Evolutionary conservation across 1,284 basidiomycete species (phyloP).

Genomic region (Boletus putidus): DNA sequence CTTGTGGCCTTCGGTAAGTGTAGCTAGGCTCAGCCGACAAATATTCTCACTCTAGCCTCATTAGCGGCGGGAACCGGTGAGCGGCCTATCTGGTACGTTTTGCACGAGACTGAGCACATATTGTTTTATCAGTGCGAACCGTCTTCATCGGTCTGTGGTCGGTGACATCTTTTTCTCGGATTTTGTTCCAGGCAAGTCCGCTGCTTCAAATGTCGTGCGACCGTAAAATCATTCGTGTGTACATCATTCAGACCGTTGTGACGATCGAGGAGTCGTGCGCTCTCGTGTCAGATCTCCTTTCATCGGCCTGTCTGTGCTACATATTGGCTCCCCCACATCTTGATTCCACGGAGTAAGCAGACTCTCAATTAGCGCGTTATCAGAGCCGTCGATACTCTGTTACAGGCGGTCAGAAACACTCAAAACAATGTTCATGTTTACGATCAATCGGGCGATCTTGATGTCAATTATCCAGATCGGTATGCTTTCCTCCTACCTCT

Average conservation of each 20-base stretch:
- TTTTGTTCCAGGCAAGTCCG: conserved; percentile 17
- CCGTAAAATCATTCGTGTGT: background rate
- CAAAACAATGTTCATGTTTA: conserved; percentile 24
- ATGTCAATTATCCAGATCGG: conserved; percentile 25
- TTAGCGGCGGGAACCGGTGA: conserved; percentile 13
- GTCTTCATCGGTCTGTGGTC: conserved; percentile 16
- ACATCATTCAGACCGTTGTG: conserved; percentile 10
- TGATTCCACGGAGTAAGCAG: conserved; percentile 10
- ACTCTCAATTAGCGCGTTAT: background rate
- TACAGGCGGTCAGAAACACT: conserved; percentile 19
- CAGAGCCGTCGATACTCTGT: background rate
- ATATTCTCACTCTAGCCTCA: background rate
- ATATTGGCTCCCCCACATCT: conserved; percentile 17
- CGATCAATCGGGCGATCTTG: conserved; percentile 26
- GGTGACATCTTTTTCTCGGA: conserved; percentile 7
- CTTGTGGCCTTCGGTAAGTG: conserved; percentile 16
- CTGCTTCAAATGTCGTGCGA: background rate
- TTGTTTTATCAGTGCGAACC: conserved; percentile 12
- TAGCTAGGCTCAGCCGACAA: background rate
- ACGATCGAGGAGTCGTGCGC: conserved; percentile 22
- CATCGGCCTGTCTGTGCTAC: conserved; percentile 24
- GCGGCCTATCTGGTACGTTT: background rate
- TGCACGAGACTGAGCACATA: conserved; percentile 6
- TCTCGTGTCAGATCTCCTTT: conserved; percentile 21
- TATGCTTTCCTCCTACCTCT: conserved; percentile 20